phyloP scores from a whole-genome alignment of 2,329 filamentous ascomycete species.

The Hypomyces perniciosus region DNA sequence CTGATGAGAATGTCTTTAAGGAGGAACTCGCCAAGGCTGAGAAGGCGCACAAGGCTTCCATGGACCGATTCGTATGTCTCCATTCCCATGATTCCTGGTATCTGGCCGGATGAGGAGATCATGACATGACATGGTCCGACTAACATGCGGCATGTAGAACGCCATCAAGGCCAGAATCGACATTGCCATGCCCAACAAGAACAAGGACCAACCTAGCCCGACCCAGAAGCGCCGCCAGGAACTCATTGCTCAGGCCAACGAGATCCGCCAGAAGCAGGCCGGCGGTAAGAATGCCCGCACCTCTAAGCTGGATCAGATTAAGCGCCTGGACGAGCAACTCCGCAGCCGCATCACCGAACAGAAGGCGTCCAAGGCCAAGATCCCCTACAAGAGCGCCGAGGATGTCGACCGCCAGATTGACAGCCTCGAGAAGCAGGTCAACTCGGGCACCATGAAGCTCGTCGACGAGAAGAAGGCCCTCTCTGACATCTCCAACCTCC shows the following conservation, averaged over 20 bases:
- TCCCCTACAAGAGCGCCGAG: conserved; percentile 79
- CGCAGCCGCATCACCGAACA: conserved; percentile 81
- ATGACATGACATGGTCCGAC: not conserved
- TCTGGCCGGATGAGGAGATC: too few species aligned
- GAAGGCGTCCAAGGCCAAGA: conserved; percentile 74
- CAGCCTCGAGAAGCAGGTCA: conserved; percentile 76
- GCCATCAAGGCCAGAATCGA: conserved; percentile 86
- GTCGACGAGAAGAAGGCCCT: conserved; percentile 97
- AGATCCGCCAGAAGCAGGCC: conserved; percentile 82
- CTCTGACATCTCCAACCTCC: conserved; percentile 71
- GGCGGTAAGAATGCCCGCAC: conserved; percentile 77
- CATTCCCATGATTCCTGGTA: conserved; percentile 9
- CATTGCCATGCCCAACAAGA: conserved; percentile 64
- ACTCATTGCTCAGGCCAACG: conserved; percentile 72
- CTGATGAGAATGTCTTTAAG: conserved; percentile 82
- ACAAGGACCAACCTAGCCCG: conserved; percentile 74
- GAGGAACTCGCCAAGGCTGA: conserved; percentile 71
- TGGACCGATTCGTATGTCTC: conserved; percentile 49
- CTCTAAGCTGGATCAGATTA: conserved; percentile 81
- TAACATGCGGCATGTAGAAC: conserved; percentile 51
- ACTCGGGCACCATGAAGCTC: conserved; percentile 85
- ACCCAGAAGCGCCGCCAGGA: conserved; percentile 78
- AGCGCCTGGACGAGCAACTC: conserved; percentile 82
- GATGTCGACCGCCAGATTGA: conserved; percentile 82
- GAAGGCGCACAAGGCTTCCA: conserved; percentile 74